Conservation (phyloP, 2,329 filamentous ascomycete genomes). For the Ceratocystis harringtonii region DNA sequence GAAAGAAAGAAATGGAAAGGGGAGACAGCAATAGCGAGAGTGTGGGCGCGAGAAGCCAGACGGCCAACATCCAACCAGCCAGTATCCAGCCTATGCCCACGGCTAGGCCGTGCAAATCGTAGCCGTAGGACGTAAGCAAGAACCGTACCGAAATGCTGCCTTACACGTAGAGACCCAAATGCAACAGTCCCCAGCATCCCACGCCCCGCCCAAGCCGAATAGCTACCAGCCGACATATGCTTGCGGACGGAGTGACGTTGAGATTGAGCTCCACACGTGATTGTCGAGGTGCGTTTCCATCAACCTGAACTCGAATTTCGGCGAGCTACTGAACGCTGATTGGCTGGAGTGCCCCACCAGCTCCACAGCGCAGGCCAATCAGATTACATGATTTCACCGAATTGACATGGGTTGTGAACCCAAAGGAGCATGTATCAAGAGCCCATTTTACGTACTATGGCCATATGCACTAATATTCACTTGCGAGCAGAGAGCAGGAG, state of each 20-base stretch:
- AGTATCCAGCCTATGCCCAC: no score
- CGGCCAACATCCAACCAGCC: no score
- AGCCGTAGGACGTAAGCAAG: not conserved
- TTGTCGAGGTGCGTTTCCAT: not conserved
- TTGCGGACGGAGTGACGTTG: conserved; percentile 4
- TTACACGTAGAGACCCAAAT: not conserved
- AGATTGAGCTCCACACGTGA: conserved; percentile 11
- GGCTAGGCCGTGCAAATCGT: no score
- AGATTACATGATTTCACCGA: conserved; percentile 2
- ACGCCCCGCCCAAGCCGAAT: not conserved
- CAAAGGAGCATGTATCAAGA: conserved; percentile 1
- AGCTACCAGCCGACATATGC: not conserved
- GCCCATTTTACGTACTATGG: not conserved
- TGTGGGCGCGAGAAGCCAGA: no score
- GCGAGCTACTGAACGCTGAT: not conserved
- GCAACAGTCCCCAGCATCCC: not conserved
- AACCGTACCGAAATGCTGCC: not conserved
- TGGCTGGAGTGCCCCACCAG: not conserved
- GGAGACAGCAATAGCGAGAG: no score
- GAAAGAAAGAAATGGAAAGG: no score
- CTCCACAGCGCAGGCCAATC: not conserved
- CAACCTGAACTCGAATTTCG: not conserved
- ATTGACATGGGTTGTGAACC: not conserved
- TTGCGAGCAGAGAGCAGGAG: not conserved
- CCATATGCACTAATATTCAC: not conserved